Conservation (phyloP, 169 alveolate genomes). For the Ichthyophthirius multifiliis region DNA sequence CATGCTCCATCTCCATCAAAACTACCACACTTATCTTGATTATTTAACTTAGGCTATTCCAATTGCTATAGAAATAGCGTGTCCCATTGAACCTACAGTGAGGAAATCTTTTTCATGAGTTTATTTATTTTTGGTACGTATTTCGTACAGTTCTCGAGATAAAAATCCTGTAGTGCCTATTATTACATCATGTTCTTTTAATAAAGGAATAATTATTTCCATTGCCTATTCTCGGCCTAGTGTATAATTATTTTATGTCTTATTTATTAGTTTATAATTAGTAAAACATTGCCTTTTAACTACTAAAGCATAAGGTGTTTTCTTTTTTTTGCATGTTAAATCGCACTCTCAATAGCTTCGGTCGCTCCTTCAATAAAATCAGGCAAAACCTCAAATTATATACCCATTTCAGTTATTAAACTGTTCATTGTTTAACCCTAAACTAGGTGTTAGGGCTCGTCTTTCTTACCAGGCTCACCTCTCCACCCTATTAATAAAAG, state of each 20-base stretch:
- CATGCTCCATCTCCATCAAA: conserved; percentile 83
- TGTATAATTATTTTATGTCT: conserved; percentile 35
- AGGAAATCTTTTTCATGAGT: conserved; percentile 60
- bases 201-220: conserved; percentile 24
- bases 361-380: conserved; percentile 63
- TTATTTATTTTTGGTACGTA: conserved; percentile 48
- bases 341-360: conserved; percentile 55
- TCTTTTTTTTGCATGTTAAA: conserved; percentile 39
- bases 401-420: conserved; percentile 63
- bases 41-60: conserved; percentile 53
- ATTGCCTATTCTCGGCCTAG: conserved; percentile 64
- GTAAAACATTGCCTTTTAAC: conserved; percentile 56
- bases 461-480: conserved; percentile 82
- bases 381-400: conserved; percentile 61
- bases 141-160: conserved; percentile 67
- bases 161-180: conserved; percentile 68
- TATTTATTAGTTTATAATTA: conserved; percentile 47
- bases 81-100: conserved; percentile 83
- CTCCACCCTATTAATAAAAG: conserved; percentile 79
- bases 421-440: conserved; percentile 64
- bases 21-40: conserved; percentile 53
- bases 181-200: conserved; percentile 40
- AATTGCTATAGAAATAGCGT: conserved; percentile 68
- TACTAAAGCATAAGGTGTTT: conserved; percentile 59
- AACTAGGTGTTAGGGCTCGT: conserved; percentile 77